A percentile compares a stretch with the other conserved stretches of the same genome.
Conservation (phyloP, 2,329 filamentous ascomycete species). For the Talaromyces sp. region DNA sequence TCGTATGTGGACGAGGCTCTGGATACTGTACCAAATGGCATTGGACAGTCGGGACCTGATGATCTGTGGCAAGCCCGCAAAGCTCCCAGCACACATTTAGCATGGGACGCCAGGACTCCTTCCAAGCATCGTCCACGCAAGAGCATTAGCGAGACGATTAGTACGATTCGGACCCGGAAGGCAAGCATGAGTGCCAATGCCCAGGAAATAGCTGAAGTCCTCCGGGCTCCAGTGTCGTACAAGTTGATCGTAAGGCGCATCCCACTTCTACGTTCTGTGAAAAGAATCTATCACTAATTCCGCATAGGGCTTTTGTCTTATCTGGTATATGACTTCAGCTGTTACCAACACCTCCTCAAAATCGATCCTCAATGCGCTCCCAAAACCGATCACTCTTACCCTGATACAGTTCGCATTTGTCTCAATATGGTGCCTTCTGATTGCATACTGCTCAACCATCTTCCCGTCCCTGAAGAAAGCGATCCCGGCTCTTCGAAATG, state of each 20-base stretch:
- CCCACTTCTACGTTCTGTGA: not conserved
- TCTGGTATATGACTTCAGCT: conserved; percentile 95
- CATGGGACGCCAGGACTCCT: conserved; percentile 30
- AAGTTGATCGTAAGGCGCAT: conserved; percentile 67
- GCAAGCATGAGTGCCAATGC: conserved; percentile 89
- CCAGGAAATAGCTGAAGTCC: conserved; percentile 84
- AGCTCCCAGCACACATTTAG: conserved; percentile 39
- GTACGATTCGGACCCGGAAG: conserved; percentile 71
- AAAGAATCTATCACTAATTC: conserved; percentile 17
- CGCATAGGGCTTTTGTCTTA: conserved; percentile 70
- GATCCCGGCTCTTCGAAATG: conserved; percentile 75
- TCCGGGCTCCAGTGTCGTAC: conserved; percentile 84
- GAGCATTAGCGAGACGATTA: conserved; percentile 84
- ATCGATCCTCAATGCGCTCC: conserved; percentile 86
- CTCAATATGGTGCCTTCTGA: conserved; percentile 75
- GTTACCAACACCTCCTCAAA: conserved; percentile 97
- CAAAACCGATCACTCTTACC: conserved; percentile 86
- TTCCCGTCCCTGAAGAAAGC: conserved; percentile 66
- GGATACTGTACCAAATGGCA: conserved; percentile 17
- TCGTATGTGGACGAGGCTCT: conserved; percentile 34
- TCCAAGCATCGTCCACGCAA: conserved; percentile 67
- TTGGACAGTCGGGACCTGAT: conserved; percentile 26
- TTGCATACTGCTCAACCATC: conserved; percentile 67
- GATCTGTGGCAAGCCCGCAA: conserved; percentile 61
- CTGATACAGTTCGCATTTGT: conserved; percentile 92